Base-by-base conservation (phyloP, 2,329 filamentous ascomycete genomes). In the Diplodia scrobiculata region DNA sequence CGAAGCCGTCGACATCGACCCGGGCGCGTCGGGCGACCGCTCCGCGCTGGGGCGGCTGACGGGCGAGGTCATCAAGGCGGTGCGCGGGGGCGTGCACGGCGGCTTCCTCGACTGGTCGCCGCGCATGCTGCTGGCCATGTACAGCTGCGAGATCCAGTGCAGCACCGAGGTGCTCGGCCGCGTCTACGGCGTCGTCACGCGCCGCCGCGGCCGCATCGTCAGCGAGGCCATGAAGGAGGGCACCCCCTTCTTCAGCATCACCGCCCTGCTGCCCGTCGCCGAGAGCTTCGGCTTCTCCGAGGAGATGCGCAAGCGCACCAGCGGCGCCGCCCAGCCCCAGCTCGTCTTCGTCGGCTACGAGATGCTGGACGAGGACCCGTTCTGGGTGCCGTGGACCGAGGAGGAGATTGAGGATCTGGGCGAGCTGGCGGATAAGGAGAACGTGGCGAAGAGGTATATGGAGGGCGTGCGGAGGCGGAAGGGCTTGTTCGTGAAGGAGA, bases 181-280 rank as follows among this genome's bases (percentile, higher is more conserved):
- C 34, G 95, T 98, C 38, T 99, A 99, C 82, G 91, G 91, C 71
- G 94, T 98, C n/a, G 88, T 99, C n/a, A 97, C 94, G 36, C 89
- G 94, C 1, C 91, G 95, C 5, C 89, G 93, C 38, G 95, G 95
- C 29, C 89, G 89, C 45, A 96, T 99, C 63, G 86, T 96, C 25
- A 90, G 90, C 10, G 95, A 99, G 79, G 87, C 88, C 21, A 91
- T 99, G 82, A 96, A 97, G 72, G 92, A 97, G 75, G 94, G 95
- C 27, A 97, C 92, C 0, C 93, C 94, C 1, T 98, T 97, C 79
- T 99, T 97, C 83, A 97, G 92, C 4, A 96, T 99, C 75, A 85
- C 90, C 63, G 91, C 93, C 0, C 84, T 93, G 1, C 84, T 99
- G 5, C 95, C 95, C 0, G 95, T 97, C 0, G 94, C 92, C 21